phyloP scores from a whole-genome alignment of 805 yeast species.

The Candida awuae region DNA sequence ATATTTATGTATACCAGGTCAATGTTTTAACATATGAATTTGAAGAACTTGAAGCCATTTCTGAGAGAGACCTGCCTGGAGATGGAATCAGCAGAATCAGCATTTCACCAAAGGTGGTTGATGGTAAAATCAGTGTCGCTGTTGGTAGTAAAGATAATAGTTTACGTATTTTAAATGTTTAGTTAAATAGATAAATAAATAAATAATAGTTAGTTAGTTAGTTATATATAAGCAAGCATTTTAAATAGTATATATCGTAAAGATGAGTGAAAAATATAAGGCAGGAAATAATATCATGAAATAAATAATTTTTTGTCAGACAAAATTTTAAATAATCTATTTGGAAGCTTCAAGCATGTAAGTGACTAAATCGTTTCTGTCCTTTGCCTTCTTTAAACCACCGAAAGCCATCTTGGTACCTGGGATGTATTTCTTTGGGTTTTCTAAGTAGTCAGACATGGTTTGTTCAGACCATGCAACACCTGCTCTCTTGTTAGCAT shows the following conservation, averaged over 20 bases:
- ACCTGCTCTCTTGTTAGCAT: constrained; percentile 95
- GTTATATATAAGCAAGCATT: not conserved
- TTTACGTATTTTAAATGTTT: constrained; percentile 29
- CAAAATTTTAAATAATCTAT: constrained; percentile 24
- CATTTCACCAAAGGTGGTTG: constrained; percentile 37
- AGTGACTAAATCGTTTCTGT: constrained; percentile 93
- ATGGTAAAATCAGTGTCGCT: constrained; percentile 36
- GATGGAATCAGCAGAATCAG: constrained; percentile 53
- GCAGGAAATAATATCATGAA: not conserved
- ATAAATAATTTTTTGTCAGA: not conserved
- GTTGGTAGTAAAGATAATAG: constrained; percentile 64
- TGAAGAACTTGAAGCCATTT: constrained; percentile 28
- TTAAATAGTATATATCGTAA: not conserved
- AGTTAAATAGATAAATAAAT: constrained; percentile 2
- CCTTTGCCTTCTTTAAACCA: constrained; percentile 98
- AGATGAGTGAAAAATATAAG: not conserved
- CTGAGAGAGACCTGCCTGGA: constrained; percentile 43
- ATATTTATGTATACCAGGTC: constrained; percentile 38
- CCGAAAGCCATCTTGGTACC: constrained; percentile 99
- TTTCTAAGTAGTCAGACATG: constrained; percentile 91
- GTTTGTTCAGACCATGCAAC: constrained; percentile 82
- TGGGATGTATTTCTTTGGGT: constrained; percentile 99
- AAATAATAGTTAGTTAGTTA: constrained; percentile 1
- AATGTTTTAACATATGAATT: constrained; percentile 23
- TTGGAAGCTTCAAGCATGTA: constrained; percentile 57